Conservation (phyloP, 164 flowering plant species). For the Magnolia sinica region DNA sequence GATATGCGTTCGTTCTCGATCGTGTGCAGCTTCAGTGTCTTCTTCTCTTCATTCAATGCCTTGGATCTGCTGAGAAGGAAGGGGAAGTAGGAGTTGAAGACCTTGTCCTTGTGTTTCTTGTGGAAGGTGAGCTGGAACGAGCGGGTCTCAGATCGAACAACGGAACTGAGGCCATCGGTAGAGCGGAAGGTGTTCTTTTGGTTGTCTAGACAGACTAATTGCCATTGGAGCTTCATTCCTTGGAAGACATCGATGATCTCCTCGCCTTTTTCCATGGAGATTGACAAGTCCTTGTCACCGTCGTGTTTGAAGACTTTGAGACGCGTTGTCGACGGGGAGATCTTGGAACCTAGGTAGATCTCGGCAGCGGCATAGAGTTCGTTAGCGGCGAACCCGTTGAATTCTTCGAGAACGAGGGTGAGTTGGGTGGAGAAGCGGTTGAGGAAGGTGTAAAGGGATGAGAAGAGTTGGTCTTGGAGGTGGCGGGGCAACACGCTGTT, state of each 20-base stretch:
- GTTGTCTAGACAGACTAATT: not conserved
- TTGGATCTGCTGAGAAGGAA: conserved; percentile 24
- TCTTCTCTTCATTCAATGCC: conserved; percentile 21
- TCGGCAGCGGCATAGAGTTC: conserved; percentile 25
- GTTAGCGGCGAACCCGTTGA: conserved; percentile 16
- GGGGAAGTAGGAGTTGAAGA: conserved; percentile 35
- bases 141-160: conserved; percentile 13
- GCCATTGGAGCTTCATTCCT: conserved; percentile 16
- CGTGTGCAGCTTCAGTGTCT: conserved; percentile 31
- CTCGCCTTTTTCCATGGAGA: conserved; percentile 13
- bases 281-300: conserved; percentile 2
- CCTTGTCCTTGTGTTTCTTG: conserved; percentile 34
- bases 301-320: conserved; percentile 8
- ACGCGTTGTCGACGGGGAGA: conserved; percentile 5
- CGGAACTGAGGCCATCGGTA: not conserved
- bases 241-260: conserved; percentile 20
- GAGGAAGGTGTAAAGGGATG: conserved; percentile 24
- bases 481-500: conserved; percentile 31
- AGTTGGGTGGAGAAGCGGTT: conserved; percentile 33
- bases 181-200: not conserved
- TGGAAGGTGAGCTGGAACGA: conserved; percentile 39
- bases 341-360: conserved; percentile 19
- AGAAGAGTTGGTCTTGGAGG: conserved; percentile 26
- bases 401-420: conserved; percentile 26
- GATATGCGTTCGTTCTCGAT: conserved; percentile 7